phyloP scores from a whole-genome alignment of 129 eudicot species.

The Cynara cardunculus region DNA sequence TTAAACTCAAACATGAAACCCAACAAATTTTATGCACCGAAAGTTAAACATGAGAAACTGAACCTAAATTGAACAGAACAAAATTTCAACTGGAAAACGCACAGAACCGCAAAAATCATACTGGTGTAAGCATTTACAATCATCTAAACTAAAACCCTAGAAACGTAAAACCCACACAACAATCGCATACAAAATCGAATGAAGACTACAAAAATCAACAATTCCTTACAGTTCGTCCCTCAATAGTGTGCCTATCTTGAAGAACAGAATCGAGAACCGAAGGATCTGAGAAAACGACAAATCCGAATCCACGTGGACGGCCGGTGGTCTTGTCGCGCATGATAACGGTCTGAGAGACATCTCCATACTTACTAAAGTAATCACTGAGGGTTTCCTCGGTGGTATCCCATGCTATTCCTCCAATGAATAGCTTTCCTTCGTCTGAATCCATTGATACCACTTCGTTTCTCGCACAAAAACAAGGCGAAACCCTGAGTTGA shows the following conservation, averaged over 20 bases:
- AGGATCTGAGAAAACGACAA: constrained; percentile 57
- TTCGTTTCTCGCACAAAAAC: neutral
- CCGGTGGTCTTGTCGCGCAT: constrained; percentile 56
- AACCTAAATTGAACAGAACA: neutral
- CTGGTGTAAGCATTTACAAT: neutral
- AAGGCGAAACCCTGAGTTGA: neutral
- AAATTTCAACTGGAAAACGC: neutral
- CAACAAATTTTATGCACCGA: neutral
- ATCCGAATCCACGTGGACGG: constrained; percentile 63
- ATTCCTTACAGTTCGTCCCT: constrained; percentile 41
- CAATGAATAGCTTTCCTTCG: constrained; percentile 47
- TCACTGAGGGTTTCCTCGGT: constrained; percentile 40
- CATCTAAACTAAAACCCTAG: neutral
- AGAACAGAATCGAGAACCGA: constrained; percentile 49
- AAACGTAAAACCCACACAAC: neutral
- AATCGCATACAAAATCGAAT: neutral
- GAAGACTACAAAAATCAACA: neutral
- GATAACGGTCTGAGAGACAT: constrained; percentile 44
- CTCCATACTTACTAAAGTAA: constrained; percentile 57
- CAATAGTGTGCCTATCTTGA: constrained; percentile 43
- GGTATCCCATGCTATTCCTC: constrained; percentile 54
- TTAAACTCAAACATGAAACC: neutral
- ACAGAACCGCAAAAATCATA: neutral
- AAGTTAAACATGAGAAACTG: neutral
- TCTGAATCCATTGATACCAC: constrained; percentile 27